These are phyloP conservation scores for Coffea canephora DNA, from an alignment of 257 asterid species.

Conservation along the genomic window DNA sequence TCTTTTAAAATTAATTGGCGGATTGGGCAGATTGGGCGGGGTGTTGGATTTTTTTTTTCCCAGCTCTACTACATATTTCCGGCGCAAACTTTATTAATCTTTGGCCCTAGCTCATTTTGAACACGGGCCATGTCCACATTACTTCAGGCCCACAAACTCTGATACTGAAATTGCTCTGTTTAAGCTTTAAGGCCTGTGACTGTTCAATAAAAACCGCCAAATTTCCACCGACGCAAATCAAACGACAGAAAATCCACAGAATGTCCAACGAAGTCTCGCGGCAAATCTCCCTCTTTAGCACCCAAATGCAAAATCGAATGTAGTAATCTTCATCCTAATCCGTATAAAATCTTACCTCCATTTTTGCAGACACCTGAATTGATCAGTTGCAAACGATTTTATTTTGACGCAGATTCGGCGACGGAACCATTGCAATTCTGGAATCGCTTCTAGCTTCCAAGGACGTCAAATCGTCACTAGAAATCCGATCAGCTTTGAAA, in stretches of 20 bases:
- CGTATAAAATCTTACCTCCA: no score
- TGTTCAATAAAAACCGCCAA: slow-evolving; percentile 14
- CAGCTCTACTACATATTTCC: no score
- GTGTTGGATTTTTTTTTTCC: no score
- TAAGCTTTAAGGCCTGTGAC: not conserved
- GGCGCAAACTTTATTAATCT: no score
- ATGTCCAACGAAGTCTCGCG: slow-evolving; percentile 39
- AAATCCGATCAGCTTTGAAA: slow-evolving; percentile 42
- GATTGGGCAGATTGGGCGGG: no score
- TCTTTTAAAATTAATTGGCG: no score
- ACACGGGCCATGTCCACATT: not conserved
- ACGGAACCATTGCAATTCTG: slow-evolving; percentile 55
- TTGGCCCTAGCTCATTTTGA: not conserved
- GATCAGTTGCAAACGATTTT: not conserved
- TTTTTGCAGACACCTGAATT: not conserved
- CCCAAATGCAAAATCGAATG: slow-evolving; percentile 61
- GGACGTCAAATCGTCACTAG: slow-evolving; percentile 45
- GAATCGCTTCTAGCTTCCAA: slow-evolving; percentile 51
- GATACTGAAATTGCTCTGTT: not conserved
- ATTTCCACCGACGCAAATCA: not conserved
- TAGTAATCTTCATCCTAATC: slow-evolving; percentile 10
- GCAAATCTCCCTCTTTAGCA: slow-evolving; percentile 59
- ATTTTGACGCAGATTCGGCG: slow-evolving; percentile 49
- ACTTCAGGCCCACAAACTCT: not conserved
- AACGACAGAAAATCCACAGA: not conserved